A percentile compares a stretch with the other conserved stretches of the same genome.
Evolutionary conservation across 345 rosid genomes (phyloP).

Genomic region (Acer saccharum): DNA sequence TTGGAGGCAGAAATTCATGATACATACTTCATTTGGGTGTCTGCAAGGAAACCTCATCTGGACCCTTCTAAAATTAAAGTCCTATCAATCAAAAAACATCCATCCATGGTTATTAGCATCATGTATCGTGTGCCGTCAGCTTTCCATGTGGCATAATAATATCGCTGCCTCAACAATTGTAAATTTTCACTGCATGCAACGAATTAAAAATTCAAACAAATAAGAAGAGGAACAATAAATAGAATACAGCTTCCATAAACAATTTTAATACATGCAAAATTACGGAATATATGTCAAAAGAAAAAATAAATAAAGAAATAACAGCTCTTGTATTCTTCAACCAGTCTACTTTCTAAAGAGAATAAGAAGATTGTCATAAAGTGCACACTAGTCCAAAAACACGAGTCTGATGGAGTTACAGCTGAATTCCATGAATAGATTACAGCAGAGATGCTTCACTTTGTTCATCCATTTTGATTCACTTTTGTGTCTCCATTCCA

Average conservation of each 20-base stretch:
- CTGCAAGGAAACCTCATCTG: slow-evolving; percentile 97
- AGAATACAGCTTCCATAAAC: background rate
- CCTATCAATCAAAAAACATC: slow-evolving; percentile 88
- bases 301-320: background rate
- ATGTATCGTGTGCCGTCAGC: slow-evolving; percentile 99
- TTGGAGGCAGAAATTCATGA: slow-evolving; percentile 15
- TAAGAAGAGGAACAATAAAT: background rate
- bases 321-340: background rate
- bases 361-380: background rate
- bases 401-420: background rate
- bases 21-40: slow-evolving; percentile 65
- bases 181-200: slow-evolving; percentile 76
- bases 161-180: slow-evolving; percentile 85
- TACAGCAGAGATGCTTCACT: background rate
- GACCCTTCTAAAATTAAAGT: slow-evolving; percentile 87
- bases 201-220: slow-evolving; percentile 9
- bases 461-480: background rate
- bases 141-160: slow-evolving; percentile 99
- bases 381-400: background rate
- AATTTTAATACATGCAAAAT: background rate
- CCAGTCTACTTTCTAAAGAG: background rate
- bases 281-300: background rate
- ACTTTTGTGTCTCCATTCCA: background rate
- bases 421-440: background rate
- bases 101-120: slow-evolving; percentile 92